These are phyloP conservation scores for Aspergillus cavernicola DNA, from an alignment of 495 filamentous ascomycete species.

Conservation along the genomic window DNA sequence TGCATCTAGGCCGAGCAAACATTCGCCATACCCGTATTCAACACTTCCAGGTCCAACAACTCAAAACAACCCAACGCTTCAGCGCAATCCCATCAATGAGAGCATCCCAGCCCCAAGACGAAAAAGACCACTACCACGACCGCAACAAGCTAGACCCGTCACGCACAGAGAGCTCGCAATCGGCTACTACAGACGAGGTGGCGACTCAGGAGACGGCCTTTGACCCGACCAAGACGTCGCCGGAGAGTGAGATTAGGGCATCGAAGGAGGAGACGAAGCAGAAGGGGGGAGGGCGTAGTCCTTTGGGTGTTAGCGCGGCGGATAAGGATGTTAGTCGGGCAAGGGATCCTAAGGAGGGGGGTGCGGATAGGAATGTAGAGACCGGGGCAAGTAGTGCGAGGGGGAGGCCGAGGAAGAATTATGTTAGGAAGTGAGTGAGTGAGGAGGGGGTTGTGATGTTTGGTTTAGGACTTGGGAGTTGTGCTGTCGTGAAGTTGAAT, in stretches of 20 bases:
- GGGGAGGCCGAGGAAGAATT: conserved; percentile 45
- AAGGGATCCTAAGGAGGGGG: conserved; percentile 44
- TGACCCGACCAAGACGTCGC: conserved; percentile 54
- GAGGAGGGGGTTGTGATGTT: no score
- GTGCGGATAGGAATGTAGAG: conserved; percentile 39
- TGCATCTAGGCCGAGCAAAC: neutral
- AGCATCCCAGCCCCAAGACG: conserved; percentile 16
- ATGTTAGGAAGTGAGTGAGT: conserved; percentile 21
- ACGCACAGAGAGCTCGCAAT: conserved; percentile 54
- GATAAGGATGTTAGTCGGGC: conserved; percentile 56
- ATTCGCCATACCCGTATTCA: neutral
- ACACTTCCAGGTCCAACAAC: neutral
- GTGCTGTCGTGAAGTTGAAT: no score
- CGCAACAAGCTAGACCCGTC: conserved; percentile 52
- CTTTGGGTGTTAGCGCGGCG: conserved; percentile 56
- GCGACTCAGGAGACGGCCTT: conserved; percentile 51
- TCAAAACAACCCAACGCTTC: neutral
- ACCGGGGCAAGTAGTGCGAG: conserved; percentile 41
- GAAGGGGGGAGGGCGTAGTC: conserved; percentile 35
- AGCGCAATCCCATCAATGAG: neutral
- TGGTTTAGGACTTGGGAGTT: no score
- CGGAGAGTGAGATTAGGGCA: conserved; percentile 49
- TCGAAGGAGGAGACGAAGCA: conserved; percentile 30
- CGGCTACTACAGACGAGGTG: conserved; percentile 53
- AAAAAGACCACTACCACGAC: conserved; percentile 44